Base-by-base conservation (phyloP, 441 rosid species). In the Brassica balearica region DNA sequence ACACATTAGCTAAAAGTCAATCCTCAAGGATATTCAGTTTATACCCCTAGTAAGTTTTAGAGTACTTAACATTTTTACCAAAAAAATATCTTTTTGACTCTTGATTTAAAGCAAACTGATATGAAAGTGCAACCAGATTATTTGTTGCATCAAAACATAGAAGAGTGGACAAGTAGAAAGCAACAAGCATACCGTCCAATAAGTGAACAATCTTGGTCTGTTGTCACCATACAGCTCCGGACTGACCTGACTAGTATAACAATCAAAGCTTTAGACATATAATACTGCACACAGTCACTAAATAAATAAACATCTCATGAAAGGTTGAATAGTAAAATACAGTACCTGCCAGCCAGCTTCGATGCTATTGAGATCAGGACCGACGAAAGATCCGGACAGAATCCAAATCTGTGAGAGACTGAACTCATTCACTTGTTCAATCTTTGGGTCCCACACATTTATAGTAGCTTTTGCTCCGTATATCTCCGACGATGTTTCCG, bases 171-270 rank as follows among this genome's bases (percentile, higher is more conserved):
- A 14, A 55, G 19, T 2, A 55, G 60, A 55, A 53, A 32, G 58
- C 62, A 65, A 77, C 22, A 77, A 59, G 87, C 87, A 77, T 71
- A 88, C 95, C 71, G 95, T 90, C 95, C 95, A 90, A 55, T 90
- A 90, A 2, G 92, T 90, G 82, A 90, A 90, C 65, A 90, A 60
- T 72, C 95, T 81, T 41, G 95, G 95, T 69, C 90, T 85, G 77
- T 82, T 87, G 85, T 90, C 95, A 82, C 92, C 95, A 71, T 90
- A 90, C 60, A 90, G 95, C 89, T 90, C 95, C 87, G 95, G 95
- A 90, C 91, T 90, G 88, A 89, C 95, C 95, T 89, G 92, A 85
- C 95, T 95, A 95, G 93, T 92, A 85, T 77, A 91, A 95, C 63
- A 83, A 86, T 87, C 76, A 77, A 36, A 69, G 82, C 86, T 89